A percentile compares a stretch with the other conserved stretches of the same genome.
Evolutionary conservation across 257 asterid genomes (phyloP).

Genomic region (Forsythia viridissima): DNA sequence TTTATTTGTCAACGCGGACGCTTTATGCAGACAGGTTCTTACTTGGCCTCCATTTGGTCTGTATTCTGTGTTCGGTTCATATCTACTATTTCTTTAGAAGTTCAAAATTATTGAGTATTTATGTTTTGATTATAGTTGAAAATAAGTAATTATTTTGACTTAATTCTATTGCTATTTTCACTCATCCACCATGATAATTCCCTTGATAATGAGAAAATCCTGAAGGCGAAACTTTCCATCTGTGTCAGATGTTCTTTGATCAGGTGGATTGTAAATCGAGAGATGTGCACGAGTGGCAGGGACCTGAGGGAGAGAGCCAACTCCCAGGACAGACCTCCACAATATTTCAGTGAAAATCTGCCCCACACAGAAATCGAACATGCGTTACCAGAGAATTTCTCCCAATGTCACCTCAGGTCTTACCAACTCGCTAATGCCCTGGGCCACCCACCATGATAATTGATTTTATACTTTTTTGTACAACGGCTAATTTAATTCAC

Average conservation of each 20-base stretch:
- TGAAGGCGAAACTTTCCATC: too few species aligned
- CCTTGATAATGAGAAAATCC: too few species aligned
- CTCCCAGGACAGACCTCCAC: too few species aligned
- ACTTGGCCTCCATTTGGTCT: constrained; percentile 30
- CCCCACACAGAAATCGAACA: too few species aligned
- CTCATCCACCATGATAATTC: background rate
- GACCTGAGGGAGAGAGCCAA: too few species aligned
- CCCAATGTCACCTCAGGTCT: too few species aligned
- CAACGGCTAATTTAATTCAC: background rate
- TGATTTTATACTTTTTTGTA: background rate
- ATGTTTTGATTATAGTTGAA: background rate
- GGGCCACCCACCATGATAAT: background rate
- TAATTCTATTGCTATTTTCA: background rate
- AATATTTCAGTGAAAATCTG: too few species aligned
- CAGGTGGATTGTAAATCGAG: too few species aligned
- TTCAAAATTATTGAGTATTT: background rate
- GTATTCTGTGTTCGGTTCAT: constrained; percentile 11
- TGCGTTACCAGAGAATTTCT: too few species aligned
- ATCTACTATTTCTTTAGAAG: background rate
- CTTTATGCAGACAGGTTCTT: constrained; percentile 40
- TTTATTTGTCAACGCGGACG: constrained; percentile 47
- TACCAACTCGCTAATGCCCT: too few species aligned
- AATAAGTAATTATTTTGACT: background rate
- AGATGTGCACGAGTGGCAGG: too few species aligned
- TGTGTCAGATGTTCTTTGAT: too few species aligned